These are phyloP conservation scores for Ogataea philodendri DNA, from an alignment of 805 yeast species.

Conservation along the genomic window DNA sequence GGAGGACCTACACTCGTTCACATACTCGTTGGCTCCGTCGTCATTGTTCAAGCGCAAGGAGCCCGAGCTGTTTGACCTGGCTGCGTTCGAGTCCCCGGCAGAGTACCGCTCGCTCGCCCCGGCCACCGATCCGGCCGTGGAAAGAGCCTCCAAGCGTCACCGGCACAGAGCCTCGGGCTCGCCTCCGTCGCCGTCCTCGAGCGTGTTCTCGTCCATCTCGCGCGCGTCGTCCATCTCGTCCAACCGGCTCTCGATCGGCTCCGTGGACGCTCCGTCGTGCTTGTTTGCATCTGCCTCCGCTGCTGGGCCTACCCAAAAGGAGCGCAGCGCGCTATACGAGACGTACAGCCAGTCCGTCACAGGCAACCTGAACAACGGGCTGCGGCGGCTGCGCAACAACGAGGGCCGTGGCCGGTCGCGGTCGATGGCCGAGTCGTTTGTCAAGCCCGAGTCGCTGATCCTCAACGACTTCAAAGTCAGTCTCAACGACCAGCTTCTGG, in stretches of 20 bases:
- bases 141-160: constrained; percentile 13
- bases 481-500: constrained; percentile 18
- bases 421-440: constrained; percentile 16
- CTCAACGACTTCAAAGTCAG: constrained; percentile 21
- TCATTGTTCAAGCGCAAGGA: constrained; percentile 27
- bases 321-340: constrained; percentile 26
- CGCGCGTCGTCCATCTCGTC: constrained; percentile 32
- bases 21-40: constrained; percentile 17
- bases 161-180: constrained; percentile 28
- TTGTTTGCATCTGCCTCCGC: constrained; percentile 33
- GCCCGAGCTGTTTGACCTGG: constrained; percentile 25
- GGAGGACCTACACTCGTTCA: constrained; percentile 27
- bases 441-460: constrained; percentile 19
- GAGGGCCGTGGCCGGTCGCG: constrained; percentile 20
- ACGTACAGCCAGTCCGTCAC: constrained; percentile 27
- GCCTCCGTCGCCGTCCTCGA: constrained; percentile 28
- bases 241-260: constrained; percentile 28
- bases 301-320: constrained; percentile 14
- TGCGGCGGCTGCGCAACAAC: constrained; percentile 25
- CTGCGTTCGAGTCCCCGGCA: constrained; percentile 30
- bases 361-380: constrained; percentile 28
- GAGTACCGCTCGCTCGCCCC: constrained; percentile 13
- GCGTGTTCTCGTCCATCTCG: constrained; percentile 30
- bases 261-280: constrained; percentile 21
- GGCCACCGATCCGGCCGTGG: constrained; percentile 16